Evolutionary conservation across 2,329 filamentous ascomycete species (phyloP).

Genomic region (Uncinocarpus reesii): DNA sequence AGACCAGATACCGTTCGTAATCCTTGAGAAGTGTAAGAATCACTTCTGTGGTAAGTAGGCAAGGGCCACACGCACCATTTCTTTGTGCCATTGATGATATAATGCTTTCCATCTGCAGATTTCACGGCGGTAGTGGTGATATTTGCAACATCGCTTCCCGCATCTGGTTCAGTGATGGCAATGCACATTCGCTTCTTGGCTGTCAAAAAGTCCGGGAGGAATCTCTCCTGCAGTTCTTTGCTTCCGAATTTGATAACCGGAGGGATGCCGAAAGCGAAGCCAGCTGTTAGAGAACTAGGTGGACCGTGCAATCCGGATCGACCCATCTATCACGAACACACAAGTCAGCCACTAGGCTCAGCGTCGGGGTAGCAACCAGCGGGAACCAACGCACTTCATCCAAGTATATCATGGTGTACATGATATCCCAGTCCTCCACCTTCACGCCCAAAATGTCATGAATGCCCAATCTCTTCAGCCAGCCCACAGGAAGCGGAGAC

Average conservation of each 20-base stretch:
- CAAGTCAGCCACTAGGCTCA: constrained; percentile 2
- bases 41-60: background rate
- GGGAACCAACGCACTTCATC: constrained; percentile 52
- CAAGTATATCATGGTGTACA: constrained; percentile 59
- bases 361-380: no score
- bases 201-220: constrained; percentile 57
- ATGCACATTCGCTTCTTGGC: constrained; percentile 61
- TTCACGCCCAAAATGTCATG: constrained; percentile 55
- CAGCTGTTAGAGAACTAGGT: constrained; percentile 54
- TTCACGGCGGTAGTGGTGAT: constrained; percentile 58
- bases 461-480: constrained; percentile 57
- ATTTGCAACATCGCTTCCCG: constrained; percentile 63
- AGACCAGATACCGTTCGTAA: constrained; percentile 62
- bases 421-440: constrained; percentile 64
- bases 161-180: constrained; percentile 67
- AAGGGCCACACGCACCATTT: constrained; percentile 47
- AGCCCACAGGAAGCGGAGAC: constrained; percentile 56
- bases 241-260: constrained; percentile 61
- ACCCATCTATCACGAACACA: constrained; percentile 41
- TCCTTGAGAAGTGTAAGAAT: constrained; percentile 33
- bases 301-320: constrained; percentile 57
- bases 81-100: constrained; percentile 64
- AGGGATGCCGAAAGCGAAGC: constrained; percentile 62
- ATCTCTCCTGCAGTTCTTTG: constrained; percentile 51
- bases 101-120: constrained; percentile 53